Base-by-base conservation (phyloP, 306 rosid genomes). In the Vigna nakashimae region DNA sequence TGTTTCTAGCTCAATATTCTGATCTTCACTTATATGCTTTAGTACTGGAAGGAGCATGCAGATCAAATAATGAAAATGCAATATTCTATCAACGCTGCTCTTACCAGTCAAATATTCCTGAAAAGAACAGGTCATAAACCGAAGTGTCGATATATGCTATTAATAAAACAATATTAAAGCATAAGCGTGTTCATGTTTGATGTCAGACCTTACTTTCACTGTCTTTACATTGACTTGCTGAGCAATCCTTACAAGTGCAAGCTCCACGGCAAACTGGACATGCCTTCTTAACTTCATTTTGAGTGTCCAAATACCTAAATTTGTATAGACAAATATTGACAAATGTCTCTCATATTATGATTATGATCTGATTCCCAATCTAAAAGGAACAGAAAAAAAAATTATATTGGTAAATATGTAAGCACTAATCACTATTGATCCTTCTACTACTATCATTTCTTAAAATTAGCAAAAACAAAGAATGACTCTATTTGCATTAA, bases 131-230 rank as follows among this genome's bases (percentile, higher is more conserved):
- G 71, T 20, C 55, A 78, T 51, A 56, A 83, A 74, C 50, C 60
- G 74, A 64, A 82, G 74, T 65, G 82, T 79, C 81, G 77, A 78
- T 46, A 71, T 73, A 73, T 73, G 86, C 45, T 17, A 67, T 63
- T 65, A 78, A 80, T 51, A 36, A 82, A 71, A 69, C 80, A 70
- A 7, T 20, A 36, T 48, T 70, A 20, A 55, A 78, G 76, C 46
- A 75, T 66, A 76, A 82, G 52, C 80, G 77, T 65, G 73, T 69
- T 28, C 24, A 62, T 85, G 74, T 83, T 87, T 83, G 85, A 88
- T 91, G 79, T 82, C 99, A 88, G 97, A 96, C 98, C 99, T 96
- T 96, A 92, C 94, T 89, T 92, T 91, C 97, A 81, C 89, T 84
- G 86, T 87, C 91, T 56, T 85, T 88, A 76, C 76, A 83, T 69